Base-by-base conservation (phyloP, 2,329 filamentous ascomycete genomes). In the Fusarium sp. region DNA sequence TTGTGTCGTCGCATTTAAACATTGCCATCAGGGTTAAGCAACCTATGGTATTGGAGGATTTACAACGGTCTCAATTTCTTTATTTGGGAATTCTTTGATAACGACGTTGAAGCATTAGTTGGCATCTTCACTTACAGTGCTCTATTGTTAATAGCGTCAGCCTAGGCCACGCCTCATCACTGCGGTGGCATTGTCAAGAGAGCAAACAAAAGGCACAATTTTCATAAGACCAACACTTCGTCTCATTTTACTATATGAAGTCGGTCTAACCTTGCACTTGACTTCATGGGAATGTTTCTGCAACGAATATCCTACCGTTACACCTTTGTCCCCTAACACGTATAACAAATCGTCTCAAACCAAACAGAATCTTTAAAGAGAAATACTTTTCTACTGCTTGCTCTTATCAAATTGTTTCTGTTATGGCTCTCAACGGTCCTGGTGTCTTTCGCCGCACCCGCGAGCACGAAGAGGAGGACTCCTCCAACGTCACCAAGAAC, bases 361-460 rank as follows among this genome's bases (percentile, higher is more conserved):
- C 13, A 40, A 33, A 14, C 30, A 37, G 64, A 13, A 14, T 15
- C 15, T 7, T 17, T 14, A 33, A 26, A 4, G n/a, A 47, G 28
- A 26, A 5, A 19, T 11, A 28, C 8, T 6, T 19, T 10, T 35
- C 37, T 35, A 8, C 9, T n/a, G n/a, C n/a, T 37, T 19, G 7
- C 30, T 19, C 14, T 3, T 53, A 19, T 5, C 4, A 15, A 28
- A 20, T 20, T 35, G 2, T 24, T 28, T 28, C 48, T 33, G 26
- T 33, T 39, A 77, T 77, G 75, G 65, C 71, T 32, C 54, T 77
- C 51, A 75, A 78, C 47, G 63, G 51, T 6, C 28, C 71, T 6
- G 73, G 72, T n/a, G 69, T 72, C 9, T 53, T 74, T 56, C 65
- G 48, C 39, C 78, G 78, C 33, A 74, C 75, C 6, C 63, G 54